Evolutionary conservation across 108 stramenopile genomes (phyloP), one percentile per base, ranked within the genome.

Genomic region (Nitzschia sp.): DNA sequence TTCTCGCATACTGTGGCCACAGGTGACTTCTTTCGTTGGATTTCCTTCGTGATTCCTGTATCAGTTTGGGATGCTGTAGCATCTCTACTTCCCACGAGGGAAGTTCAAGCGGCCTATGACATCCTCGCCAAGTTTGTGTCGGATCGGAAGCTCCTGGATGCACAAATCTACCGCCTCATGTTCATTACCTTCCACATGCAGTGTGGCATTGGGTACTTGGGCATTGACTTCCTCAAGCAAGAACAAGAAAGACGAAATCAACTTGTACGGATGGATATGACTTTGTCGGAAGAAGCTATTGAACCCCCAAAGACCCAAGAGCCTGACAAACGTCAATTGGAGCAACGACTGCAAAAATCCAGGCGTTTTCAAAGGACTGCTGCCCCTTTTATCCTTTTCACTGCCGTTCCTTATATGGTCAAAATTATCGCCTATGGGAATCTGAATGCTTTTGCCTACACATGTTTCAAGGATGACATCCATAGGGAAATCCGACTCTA

Each of bases 141-240:
- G 11, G 67, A 77, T 63, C 74, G 69, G 14, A 67, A 53, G 12
- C 42, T 87, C 10, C 57, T 93, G 34, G 53, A 82, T 38, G 51
- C 77, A 29, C 88, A 86, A 79, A 10, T 88, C 26, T 51, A 46
- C 6, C 78, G 90, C 52, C 63, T 94, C 51, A 74, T 94, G 22
- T 94, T 94, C 66, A 83, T 91, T 9, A 94, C 93, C 10, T 89
- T 94, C 71, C 86, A 94, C 68, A 84, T 94, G 62, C 93, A 94
- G 77, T 75, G 86, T 41, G 93, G 88, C 10, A 80, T 94, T 68
- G 93, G 93, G 53, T 87, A 86, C 51, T 53, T 94, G 53, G 93
- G 93, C 0, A 94, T 94, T 70, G 86, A 74, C 25, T 94, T 94
- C 63, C 57, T 91, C 57, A 82, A 73, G 41, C 51, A 63, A 42